Evolutionary conservation across 2,329 filamentous ascomycete genomes (phyloP).

Genomic region (Fusarium palustre): DNA sequence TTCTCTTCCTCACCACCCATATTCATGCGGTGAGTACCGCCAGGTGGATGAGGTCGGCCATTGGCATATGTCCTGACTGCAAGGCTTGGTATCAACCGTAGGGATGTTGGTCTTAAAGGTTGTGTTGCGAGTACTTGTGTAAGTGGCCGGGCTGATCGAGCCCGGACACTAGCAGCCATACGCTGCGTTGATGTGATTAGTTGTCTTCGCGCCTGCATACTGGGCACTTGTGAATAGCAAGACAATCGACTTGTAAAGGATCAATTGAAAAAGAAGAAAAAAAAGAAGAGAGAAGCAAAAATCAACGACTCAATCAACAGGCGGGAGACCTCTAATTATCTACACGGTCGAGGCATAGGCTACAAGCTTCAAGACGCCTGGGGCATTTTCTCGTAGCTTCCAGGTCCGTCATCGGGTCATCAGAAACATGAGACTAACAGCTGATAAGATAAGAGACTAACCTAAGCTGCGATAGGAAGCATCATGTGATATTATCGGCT

Average conservation of each 20-base stretch:
- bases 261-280: slow-evolving; percentile 1
- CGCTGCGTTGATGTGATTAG: slow-evolving; percentile 55
- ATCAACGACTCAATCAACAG: slow-evolving; percentile 12
- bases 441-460: neutral
- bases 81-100: slow-evolving; percentile 54
- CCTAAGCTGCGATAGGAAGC: no score
- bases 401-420: slow-evolving; percentile 39
- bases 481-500: slow-evolving; percentile 53
- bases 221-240: slow-evolving; percentile 29
- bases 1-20: slow-evolving; percentile 81
- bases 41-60: slow-evolving; percentile 85
- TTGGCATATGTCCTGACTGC: slow-evolving; percentile 69
- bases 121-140: slow-evolving; percentile 44
- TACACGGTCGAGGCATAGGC: slow-evolving; percentile 29
- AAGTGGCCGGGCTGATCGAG: slow-evolving; percentile 48
- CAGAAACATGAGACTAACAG: slow-evolving; percentile 8
- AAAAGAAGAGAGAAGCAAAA: slow-evolving; percentile 1
- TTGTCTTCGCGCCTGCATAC: slow-evolving; percentile 58
- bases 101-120: slow-evolving; percentile 36
- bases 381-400: slow-evolving; percentile 58
- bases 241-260: slow-evolving; percentile 1
- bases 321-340: slow-evolving; percentile 37
- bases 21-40: slow-evolving; percentile 95
- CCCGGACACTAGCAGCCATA: slow-evolving; percentile 49
- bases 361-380: slow-evolving; percentile 45